These are phyloP conservation scores for Suillus luteus DNA, from an alignment of 768 basidiomycete species.

Conservation along the genomic window DNA sequence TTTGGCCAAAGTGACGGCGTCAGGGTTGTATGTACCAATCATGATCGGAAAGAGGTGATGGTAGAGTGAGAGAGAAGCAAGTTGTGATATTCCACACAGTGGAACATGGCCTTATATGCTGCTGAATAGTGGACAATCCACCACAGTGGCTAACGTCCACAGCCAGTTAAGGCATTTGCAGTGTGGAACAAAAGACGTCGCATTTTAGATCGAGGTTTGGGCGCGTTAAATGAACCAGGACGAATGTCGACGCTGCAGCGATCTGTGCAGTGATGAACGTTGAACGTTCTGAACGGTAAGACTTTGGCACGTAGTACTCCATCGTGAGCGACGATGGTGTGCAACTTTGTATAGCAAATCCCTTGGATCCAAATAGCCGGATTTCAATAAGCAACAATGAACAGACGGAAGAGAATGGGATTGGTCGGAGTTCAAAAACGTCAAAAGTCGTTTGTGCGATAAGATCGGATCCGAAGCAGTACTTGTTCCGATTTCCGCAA, in stretches of 20 bases:
- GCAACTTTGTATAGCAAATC: background rate
- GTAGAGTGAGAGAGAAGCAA: background rate
- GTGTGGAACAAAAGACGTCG: background rate
- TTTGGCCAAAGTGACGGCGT: background rate
- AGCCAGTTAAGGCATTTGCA: background rate
- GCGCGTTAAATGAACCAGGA: background rate
- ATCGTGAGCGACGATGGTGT: background rate
- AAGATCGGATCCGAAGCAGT: background rate
- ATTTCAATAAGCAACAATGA: background rate
- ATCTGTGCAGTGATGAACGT: background rate
- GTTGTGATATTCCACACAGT: background rate
- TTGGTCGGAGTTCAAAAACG: slow-evolving; percentile 19
- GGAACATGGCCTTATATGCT: background rate
- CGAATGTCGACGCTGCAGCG: background rate
- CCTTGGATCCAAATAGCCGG: background rate
- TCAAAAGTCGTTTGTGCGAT: background rate
- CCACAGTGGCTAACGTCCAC: background rate
- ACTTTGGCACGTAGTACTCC: background rate
- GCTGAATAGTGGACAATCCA: too few species aligned
- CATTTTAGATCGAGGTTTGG: background rate
- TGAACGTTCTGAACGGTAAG: background rate
- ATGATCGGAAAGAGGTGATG: background rate
- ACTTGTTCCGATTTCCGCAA: background rate
- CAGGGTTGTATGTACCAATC: background rate
- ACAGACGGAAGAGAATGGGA: too few species aligned